phyloP scores from a whole-genome alignment of 768 basidiomycete genomes.

The Mycena rosella region DNA sequence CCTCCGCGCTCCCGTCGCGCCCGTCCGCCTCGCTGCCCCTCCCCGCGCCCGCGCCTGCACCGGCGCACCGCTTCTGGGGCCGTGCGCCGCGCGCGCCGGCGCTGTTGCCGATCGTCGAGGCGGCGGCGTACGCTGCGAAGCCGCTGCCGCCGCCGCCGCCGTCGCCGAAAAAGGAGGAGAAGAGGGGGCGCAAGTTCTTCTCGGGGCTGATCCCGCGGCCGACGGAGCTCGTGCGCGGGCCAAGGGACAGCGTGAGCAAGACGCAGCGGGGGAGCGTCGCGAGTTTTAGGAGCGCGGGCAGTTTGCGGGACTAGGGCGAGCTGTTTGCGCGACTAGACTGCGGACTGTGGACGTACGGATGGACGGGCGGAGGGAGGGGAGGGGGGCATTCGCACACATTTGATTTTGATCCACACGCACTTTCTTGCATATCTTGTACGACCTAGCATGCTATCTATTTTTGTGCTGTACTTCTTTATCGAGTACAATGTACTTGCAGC shows the following conservation, averaged over 20 bases:
- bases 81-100: slow-evolving; percentile 20
- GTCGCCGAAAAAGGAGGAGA: slow-evolving; percentile 5
- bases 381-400: too few relatives aligned
- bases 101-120: slow-evolving; percentile 29
- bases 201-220: slow-evolving; percentile 24
- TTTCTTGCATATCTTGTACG: too few relatives aligned
- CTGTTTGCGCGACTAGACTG: too few relatives aligned
- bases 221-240: too few relatives aligned
- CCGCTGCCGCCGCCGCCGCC: not conserved
- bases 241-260: slow-evolving; percentile 21
- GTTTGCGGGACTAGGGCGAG: not conserved
- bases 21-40: too few relatives aligned
- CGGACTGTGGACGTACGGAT: too few relatives aligned
- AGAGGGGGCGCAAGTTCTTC: slow-evolving; percentile 24
- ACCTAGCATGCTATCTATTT: too few relatives aligned
- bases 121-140: not conserved
- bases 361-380: too few relatives aligned
- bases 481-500: too few relatives aligned
- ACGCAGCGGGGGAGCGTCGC: slow-evolving; percentile 16
- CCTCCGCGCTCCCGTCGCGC: not conserved
- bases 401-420: too few relatives aligned
- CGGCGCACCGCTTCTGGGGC: slow-evolving; percentile 29
- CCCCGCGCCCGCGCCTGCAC: not conserved
- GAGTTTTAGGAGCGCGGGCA: slow-evolving; percentile 3
- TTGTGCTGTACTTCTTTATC: too few relatives aligned